Percentiles rank a stretch among this genome's conserved stretches.
phyloP scores from a whole-genome alignment of 2,329 filamentous ascomycete species.

The Hymenoscyphus fraxineus region DNA sequence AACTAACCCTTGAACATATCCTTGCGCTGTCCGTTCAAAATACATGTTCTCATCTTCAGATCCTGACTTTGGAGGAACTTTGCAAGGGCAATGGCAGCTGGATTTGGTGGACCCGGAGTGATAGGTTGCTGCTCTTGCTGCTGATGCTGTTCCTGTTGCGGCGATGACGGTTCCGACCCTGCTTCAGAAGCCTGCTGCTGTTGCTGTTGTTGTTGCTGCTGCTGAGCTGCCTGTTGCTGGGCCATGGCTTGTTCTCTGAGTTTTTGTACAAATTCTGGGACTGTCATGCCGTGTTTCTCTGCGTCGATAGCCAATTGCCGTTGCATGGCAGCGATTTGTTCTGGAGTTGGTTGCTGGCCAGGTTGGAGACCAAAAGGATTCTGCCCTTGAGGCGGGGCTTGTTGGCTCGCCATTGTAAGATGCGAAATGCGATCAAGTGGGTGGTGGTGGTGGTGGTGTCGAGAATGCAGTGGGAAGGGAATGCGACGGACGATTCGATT shows the following conservation, averaged over 20 bases:
- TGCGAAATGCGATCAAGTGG: slow-evolving; percentile 2
- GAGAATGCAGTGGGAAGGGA: background rate
- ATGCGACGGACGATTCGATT: background rate
- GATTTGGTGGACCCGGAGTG: slow-evolving; percentile 76
- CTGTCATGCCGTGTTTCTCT: slow-evolving; percentile 76
- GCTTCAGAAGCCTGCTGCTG: slow-evolving; percentile 19
- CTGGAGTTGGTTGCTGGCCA: slow-evolving; percentile 60
- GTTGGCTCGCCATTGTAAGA: slow-evolving; percentile 21
- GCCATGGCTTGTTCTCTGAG: slow-evolving; percentile 54
- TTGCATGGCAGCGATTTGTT: slow-evolving; percentile 84
- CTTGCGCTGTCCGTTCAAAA: slow-evolving; percentile 93
- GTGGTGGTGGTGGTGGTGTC: background rate
- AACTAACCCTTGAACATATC: slow-evolving; percentile 89
- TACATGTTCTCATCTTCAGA: slow-evolving; percentile 84
- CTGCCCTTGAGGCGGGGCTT: slow-evolving; percentile 23
- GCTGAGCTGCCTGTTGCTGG: slow-evolving; percentile 48
- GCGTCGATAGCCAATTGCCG: slow-evolving; percentile 79
- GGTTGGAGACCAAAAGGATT: slow-evolving; percentile 26
- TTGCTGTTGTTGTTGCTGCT: slow-evolving; percentile 40
- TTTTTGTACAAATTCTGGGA: slow-evolving; percentile 76
- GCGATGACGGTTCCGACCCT: slow-evolving; percentile 10
- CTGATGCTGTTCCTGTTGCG: slow-evolving; percentile 38
- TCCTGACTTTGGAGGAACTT: slow-evolving; percentile 81
- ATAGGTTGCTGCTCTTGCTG: slow-evolving; percentile 63
- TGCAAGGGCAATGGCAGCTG: slow-evolving; percentile 82